Conservation (phyloP, 352 stramenopile species). For the Globisporangium middletonii region DNA sequence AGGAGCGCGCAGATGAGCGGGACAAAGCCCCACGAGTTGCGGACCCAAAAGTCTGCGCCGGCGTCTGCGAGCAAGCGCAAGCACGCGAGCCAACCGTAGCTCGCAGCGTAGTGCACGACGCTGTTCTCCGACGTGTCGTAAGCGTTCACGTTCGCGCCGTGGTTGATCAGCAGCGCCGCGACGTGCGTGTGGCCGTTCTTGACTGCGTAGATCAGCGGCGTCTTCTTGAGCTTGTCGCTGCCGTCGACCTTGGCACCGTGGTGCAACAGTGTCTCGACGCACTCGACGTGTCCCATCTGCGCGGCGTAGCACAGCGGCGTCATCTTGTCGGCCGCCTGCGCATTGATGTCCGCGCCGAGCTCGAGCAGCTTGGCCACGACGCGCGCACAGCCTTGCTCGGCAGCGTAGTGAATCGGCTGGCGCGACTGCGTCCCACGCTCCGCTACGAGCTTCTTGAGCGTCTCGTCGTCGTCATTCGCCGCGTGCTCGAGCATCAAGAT, state of each 20-base stretch:
- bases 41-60: slow-evolving; percentile 58
- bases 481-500: slow-evolving; percentile 56
- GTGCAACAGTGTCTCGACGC: slow-evolving; percentile 41
- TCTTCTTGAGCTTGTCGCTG: slow-evolving; percentile 75
- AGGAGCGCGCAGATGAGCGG: slow-evolving; percentile 63
- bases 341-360: slow-evolving; percentile 47
- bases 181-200: slow-evolving; percentile 66
- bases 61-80: slow-evolving; percentile 46
- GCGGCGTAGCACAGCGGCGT: slow-evolving; percentile 58
- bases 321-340: slow-evolving; percentile 36
- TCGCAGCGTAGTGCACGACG: slow-evolving; percentile 67
- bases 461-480: slow-evolving; percentile 25
- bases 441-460: slow-evolving; percentile 28
- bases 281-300: slow-evolving; percentile 49
- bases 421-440: slow-evolving; percentile 45
- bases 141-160: slow-evolving; percentile 66
- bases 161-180: slow-evolving; percentile 56
- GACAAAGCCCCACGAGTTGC: slow-evolving; percentile 73
- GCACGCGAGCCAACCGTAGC: slow-evolving; percentile 69
- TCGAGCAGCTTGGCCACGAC: slow-evolving; percentile 47
- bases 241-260: slow-evolving; percentile 54
- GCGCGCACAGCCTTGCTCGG: slow-evolving; percentile 28
- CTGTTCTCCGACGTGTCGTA: slow-evolving; percentile 77
- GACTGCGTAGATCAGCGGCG: slow-evolving; percentile 63
- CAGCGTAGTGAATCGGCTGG: slow-evolving; percentile 62